Conservation (phyloP, 306 rosid genomes). For the Sindora glabra region DNA sequence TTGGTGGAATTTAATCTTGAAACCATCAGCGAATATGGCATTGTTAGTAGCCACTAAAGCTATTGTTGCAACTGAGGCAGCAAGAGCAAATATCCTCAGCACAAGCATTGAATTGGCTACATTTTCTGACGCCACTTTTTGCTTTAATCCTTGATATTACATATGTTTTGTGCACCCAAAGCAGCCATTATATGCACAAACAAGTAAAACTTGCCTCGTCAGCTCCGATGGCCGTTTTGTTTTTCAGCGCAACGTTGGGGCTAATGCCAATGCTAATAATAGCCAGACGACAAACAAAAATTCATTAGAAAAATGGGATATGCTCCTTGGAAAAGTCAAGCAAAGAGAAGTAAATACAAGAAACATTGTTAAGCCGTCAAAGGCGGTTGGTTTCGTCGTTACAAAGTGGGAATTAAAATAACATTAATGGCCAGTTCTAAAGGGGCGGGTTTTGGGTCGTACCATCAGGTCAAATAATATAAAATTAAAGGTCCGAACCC, state of each 20-base stretch:
- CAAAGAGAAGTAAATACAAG: too few relatives aligned
- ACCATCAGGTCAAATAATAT: too few relatives aligned
- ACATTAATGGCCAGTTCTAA: too few relatives aligned
- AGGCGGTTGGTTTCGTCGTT: too few relatives aligned
- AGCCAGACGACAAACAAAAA: background rate
- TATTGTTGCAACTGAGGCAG: slow-evolving; percentile 21
- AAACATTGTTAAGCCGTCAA: too few relatives aligned
- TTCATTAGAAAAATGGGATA: background rate
- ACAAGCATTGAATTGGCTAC: slow-evolving; percentile 27
- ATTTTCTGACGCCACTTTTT: slow-evolving; percentile 24
- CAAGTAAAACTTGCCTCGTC: slow-evolving; percentile 9
- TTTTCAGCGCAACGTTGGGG: background rate
- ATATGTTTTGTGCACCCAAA: background rate
- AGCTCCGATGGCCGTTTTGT: slow-evolving; percentile 20
- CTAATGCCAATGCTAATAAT: background rate
- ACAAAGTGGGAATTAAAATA: too few relatives aligned
- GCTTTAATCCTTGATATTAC: background rate
- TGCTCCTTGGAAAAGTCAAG: background rate
- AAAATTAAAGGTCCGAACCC: too few relatives aligned
- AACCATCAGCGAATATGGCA: slow-evolving; percentile 8
- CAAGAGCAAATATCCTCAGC: slow-evolving; percentile 37
- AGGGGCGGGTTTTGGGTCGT: too few relatives aligned
- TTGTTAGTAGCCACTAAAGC: slow-evolving; percentile 21
- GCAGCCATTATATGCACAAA: slow-evolving; percentile 8
- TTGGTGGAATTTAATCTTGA: slow-evolving; percentile 22